Evolutionary conservation across 2,329 filamentous ascomycete genomes (phyloP).

Genomic region (Didymella glomerata): DNA sequence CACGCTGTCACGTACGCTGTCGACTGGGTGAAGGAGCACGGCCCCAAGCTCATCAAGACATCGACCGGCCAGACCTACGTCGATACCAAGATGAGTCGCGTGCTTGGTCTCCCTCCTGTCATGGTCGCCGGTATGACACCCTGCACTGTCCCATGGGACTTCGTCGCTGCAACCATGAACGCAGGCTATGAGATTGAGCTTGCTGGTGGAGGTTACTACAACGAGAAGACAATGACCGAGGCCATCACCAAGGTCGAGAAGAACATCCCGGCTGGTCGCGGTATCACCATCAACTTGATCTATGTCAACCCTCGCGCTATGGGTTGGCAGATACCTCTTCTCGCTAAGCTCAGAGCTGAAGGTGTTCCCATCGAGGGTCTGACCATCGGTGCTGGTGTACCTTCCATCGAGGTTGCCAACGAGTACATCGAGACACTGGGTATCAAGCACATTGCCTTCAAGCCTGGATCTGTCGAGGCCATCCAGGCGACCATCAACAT

Average conservation of each 20-base stretch:
- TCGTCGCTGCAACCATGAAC: constrained; percentile 63
- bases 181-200: constrained; percentile 61
- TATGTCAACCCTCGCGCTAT: constrained; percentile 63
- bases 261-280: constrained; percentile 57
- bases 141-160: constrained; percentile 58
- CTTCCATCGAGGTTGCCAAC: constrained; percentile 58
- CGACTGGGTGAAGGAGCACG: constrained; percentile 97
- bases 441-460: constrained; percentile 59
- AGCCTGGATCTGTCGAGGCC: constrained; percentile 57
- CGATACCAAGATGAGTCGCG: constrained; percentile 76
- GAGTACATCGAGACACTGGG: constrained; percentile 66
- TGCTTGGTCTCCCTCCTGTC: constrained; percentile 58
- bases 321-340: constrained; percentile 62
- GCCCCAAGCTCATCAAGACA: constrained; percentile 89
- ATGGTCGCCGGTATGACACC: constrained; percentile 62
- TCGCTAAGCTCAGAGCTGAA: constrained; percentile 58
- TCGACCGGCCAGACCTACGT: constrained; percentile 89
- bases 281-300: constrained; percentile 63
- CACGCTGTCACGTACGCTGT: constrained; percentile 93
- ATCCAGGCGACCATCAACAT: constrained; percentile 59
- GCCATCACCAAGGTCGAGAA: constrained; percentile 58
- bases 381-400: constrained; percentile 59
- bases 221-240: constrained; percentile 54
- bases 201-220: constrained; percentile 62
- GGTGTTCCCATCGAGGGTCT: constrained; percentile 59